phyloP scores from a whole-genome alignment of 2,329 filamentous ascomycete species.

The Colletotrichum chlorophyti region DNA sequence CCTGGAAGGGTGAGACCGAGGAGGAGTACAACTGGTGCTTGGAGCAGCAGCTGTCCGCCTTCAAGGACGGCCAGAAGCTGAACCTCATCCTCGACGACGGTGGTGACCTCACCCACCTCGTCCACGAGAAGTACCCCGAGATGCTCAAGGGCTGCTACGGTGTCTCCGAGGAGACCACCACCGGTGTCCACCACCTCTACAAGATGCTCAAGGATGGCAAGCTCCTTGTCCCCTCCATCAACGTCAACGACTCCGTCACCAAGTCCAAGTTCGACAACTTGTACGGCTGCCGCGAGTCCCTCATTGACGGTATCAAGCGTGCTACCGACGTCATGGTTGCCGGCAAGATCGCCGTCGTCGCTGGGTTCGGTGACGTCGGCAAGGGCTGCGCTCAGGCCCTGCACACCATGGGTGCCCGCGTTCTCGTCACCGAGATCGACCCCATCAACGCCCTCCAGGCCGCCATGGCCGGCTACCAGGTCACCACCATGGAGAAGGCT shows the following conservation, averaged over 20 bases:
- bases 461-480: conserved; percentile 95
- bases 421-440: conserved; percentile 96
- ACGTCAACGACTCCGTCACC: conserved; percentile 99
- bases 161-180: conserved; percentile 99
- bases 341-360: conserved; percentile 97
- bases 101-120: conserved; percentile 93
- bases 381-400: conserved; percentile 98
- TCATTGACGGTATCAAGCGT: conserved; percentile 99
- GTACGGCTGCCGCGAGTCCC: conserved; percentile 98
- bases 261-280: conserved; percentile 99
- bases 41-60: conserved; percentile 95
- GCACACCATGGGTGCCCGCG: conserved; percentile 95
- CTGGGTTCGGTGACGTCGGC: conserved; percentile 98
- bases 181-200: conserved; percentile 99
- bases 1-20: conserved; percentile 91
- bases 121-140: conserved; percentile 98
- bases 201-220: conserved; percentile 91
- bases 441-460: conserved; percentile 99
- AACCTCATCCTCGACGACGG: conserved; percentile 99
- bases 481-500: conserved; percentile 98
- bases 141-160: conserved; percentile 98
- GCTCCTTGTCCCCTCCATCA: conserved; percentile 94
- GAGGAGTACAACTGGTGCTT: conserved; percentile 99
- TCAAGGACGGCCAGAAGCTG: conserved; percentile 95
- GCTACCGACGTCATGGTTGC: conserved; percentile 99